Evolutionary conservation across 352 stramenopile genomes (phyloP).

Genomic region (Globisporangium alternatum): DNA sequence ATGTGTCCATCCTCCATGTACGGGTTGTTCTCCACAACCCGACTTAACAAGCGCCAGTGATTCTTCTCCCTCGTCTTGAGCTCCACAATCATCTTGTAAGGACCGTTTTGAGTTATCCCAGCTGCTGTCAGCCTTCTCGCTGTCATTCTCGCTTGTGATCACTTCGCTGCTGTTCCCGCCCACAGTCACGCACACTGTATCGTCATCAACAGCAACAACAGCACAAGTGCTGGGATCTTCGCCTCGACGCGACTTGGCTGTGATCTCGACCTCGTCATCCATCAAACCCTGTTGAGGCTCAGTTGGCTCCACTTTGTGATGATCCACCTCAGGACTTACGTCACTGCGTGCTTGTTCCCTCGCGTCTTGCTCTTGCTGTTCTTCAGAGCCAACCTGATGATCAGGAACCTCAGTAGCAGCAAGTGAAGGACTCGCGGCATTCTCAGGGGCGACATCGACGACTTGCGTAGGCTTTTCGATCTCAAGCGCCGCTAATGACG

Average conservation of each 20-base stretch:
- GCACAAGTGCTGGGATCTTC: neutral
- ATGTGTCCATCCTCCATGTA: neutral
- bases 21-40: neutral
- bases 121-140: neutral
- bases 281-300: neutral
- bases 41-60: neutral
- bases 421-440: neutral
- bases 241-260: neutral
- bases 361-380: neutral
- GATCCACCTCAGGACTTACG: neutral
- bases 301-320: neutral
- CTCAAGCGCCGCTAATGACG: neutral
- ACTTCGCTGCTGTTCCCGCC: neutral
- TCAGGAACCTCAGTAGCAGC: neutral
- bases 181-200: neutral
- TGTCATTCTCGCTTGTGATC: neutral
- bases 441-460: neutral
- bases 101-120: neutral
- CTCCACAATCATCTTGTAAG: neutral
- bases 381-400: neutral
- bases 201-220: neutral
- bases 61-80: neutral
- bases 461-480: neutral
- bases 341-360: neutral
- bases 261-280: neutral